These are phyloP conservation scores for Aspergillus ellipticus DNA, from an alignment of 495 filamentous ascomycete species.

Conservation along the genomic window DNA sequence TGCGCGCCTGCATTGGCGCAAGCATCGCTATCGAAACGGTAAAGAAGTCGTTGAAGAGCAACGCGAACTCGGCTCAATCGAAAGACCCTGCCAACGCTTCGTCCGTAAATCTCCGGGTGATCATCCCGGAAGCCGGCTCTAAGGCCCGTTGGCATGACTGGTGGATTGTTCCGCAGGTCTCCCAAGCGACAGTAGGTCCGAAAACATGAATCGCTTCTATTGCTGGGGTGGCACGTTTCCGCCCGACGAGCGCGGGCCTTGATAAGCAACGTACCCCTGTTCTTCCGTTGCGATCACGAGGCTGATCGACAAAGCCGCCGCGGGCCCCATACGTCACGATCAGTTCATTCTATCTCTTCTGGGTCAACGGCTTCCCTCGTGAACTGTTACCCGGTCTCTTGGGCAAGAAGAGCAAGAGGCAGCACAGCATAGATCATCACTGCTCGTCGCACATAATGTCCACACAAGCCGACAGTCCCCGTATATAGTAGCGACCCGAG, in stretches of 20 bases:
- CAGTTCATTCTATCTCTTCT: neutral
- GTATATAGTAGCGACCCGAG: neutral
- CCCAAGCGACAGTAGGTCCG: slow-evolving; percentile 10
- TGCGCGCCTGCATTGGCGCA: slow-evolving; percentile 63
- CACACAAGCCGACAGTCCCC: neutral
- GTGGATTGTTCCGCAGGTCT: slow-evolving; percentile 73
- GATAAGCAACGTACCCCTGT: neutral
- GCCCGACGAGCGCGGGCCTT: neutral
- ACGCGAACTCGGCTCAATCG: neutral
- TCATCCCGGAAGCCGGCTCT: slow-evolving; percentile 50
- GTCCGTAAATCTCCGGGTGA: slow-evolving; percentile 41
- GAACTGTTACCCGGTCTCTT: no score
- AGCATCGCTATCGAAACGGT: slow-evolving; percentile 59
- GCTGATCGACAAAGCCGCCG: neutral
- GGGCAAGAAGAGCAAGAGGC: neutral
- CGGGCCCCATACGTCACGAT: neutral
- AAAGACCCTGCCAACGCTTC: neutral
- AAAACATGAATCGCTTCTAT: neutral
- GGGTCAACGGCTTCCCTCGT: no score
- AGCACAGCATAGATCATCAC: neutral
- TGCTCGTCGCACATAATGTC: neutral
- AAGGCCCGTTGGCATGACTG: slow-evolving; percentile 63
- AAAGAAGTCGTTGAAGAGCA: slow-evolving; percentile 40
- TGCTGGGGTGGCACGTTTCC: neutral
- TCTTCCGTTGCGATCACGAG: neutral